phyloP scores from a whole-genome alignment of 169 alveolate species.

The Theileria equi region DNA sequence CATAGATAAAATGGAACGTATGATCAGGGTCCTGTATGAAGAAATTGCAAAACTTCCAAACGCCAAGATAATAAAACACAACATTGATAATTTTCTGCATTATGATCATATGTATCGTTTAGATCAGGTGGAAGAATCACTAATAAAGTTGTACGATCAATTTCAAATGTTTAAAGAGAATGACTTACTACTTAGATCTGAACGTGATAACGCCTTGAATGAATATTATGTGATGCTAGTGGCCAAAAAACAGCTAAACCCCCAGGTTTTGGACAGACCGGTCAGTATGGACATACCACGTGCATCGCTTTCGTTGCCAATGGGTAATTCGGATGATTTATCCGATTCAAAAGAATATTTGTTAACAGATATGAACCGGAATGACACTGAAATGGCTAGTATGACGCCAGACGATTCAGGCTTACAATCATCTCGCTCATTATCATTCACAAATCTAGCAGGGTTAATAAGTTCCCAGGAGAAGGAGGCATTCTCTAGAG shows the following conservation, averaged over 20 bases:
- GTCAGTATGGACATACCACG: slow-evolving; percentile 22
- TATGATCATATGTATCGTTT: slow-evolving; percentile 77
- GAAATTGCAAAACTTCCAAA: slow-evolving; percentile 79
- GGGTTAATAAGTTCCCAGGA: slow-evolving; percentile 91
- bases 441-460: slow-evolving; percentile 82
- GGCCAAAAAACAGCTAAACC: slow-evolving; percentile 71
- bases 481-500: slow-evolving; percentile 88
- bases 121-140: slow-evolving; percentile 84
- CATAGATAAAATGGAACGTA: slow-evolving; percentile 89
- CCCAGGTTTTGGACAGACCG: slow-evolving; percentile 9
- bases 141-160: slow-evolving; percentile 83
- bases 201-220: slow-evolving; percentile 81
- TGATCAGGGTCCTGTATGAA: slow-evolving; percentile 77
- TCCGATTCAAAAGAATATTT: slow-evolving; percentile 62
- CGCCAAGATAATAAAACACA: slow-evolving; percentile 70
- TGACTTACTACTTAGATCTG: slow-evolving; percentile 74
- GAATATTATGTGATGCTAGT: slow-evolving; percentile 78
- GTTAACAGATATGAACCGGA: slow-evolving; percentile 49
- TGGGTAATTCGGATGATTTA: slow-evolving; percentile 50
- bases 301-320: slow-evolving; percentile 1
- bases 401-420: slow-evolving; percentile 8
- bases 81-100: slow-evolving; percentile 76
- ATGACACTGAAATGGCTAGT: slow-evolving; percentile 56
- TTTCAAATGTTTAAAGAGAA: slow-evolving; percentile 83
- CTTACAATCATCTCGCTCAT: slow-evolving; percentile 28